phyloP scores from a whole-genome alignment of 2,329 filamentous ascomycete species.

The Nemania sp. region DNA sequence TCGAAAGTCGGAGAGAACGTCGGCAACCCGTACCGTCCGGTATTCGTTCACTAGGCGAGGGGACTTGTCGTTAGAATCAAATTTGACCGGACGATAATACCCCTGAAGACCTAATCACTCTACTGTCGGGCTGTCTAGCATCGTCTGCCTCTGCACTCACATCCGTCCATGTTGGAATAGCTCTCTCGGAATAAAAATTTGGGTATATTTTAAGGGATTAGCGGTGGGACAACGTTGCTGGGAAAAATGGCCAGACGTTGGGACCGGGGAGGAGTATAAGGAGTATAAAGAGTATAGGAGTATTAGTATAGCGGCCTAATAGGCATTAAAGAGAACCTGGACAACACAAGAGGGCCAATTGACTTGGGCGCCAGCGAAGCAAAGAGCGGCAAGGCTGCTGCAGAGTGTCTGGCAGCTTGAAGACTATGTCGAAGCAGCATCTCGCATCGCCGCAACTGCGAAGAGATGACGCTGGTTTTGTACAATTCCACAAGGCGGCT shows the following conservation, averaged over 20 bases:
- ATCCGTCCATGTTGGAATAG: conserved; percentile 38
- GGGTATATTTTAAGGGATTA: conserved; percentile 11
- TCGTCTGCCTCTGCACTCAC: conserved; percentile 34
- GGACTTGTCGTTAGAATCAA: conserved; percentile 25
- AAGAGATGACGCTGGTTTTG: conserved; percentile 38
- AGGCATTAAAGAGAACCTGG: conserved; percentile 16
- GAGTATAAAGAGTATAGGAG: no score
- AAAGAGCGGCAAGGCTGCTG: conserved; percentile 31
- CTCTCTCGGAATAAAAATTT: conserved; percentile 4
- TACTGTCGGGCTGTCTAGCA: neutral
- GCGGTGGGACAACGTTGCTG: conserved; percentile 14
- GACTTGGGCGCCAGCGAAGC: conserved; percentile 16
- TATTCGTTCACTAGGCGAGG: conserved; percentile 63
- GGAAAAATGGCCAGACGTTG: neutral
- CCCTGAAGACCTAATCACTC: neutral
- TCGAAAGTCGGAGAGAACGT: conserved; percentile 64
- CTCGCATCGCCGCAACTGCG: conserved; percentile 24
- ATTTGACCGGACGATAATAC: neutral
- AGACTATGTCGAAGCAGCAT: conserved; percentile 28
- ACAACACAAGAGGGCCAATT: conserved; percentile 14
- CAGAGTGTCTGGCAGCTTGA: conserved; percentile 29
- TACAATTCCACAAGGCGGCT: conserved; percentile 26
- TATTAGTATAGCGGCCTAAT: conserved; percentile 16
- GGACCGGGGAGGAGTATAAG: conserved; percentile 9
- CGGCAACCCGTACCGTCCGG: conserved; percentile 62